Percentiles rank a stretch among this genome's conserved stretches.
Evolutionary conservation across 2,329 filamentous ascomycete species (phyloP).

Genomic region (Aureobasidium musti): DNA sequence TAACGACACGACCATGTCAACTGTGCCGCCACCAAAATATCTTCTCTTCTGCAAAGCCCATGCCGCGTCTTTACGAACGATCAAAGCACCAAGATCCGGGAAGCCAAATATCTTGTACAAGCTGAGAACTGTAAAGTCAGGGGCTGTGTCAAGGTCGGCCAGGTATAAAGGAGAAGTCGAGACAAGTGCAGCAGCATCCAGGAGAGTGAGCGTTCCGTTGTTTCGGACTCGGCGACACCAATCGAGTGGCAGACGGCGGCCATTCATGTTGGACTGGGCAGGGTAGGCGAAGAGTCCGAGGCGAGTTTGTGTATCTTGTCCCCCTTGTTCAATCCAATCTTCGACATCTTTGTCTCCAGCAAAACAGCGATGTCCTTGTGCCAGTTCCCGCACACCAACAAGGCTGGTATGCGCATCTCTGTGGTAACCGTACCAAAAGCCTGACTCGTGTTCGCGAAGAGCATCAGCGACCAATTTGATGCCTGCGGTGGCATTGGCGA

Average conservation of each 20-base stretch:
- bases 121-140: constrained; percentile 85
- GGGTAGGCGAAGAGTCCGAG: constrained; percentile 73
- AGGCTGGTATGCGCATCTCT: constrained; percentile 83
- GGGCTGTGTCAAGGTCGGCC: constrained; percentile 59
- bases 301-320: constrained; percentile 42
- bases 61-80: constrained; percentile 72
- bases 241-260: constrained; percentile 67
- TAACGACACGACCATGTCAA: constrained; percentile 75
- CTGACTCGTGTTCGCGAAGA: constrained; percentile 64
- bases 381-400: constrained; percentile 74
- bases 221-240: constrained; percentile 58
- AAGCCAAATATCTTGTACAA: constrained; percentile 98
- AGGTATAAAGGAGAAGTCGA: constrained; percentile 78
- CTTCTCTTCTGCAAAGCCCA: constrained; percentile 62
- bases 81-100: constrained; percentile 81
- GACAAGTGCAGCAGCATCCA: constrained; percentile 81
- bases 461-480: constrained; percentile 84
- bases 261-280: constrained; percentile 92
- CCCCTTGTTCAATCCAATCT: constrained; percentile 59
- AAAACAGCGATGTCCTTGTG: constrained; percentile 67
- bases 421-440: constrained; percentile 84
- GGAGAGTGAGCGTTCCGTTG: constrained; percentile 62
- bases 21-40: constrained; percentile 94
- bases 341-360: constrained; percentile 63
- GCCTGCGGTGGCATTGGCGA: constrained; percentile 87